phyloP scores from a whole-genome alignment of 305 asterid species.

The Fraxinus floribunda region DNA sequence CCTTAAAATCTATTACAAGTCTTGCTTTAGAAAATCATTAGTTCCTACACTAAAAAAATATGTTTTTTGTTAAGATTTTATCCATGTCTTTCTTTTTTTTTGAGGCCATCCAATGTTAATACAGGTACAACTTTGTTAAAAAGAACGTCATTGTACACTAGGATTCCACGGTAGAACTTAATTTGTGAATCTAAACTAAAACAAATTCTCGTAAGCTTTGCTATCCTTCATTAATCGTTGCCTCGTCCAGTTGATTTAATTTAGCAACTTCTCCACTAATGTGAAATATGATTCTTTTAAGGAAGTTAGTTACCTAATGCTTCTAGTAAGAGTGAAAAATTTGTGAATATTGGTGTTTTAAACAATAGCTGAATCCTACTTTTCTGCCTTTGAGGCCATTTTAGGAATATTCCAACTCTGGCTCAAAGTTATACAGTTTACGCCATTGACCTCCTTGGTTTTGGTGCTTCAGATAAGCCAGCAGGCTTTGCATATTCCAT shows the following conservation, averaged over 20 bases:
- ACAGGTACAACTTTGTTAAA: not conserved
- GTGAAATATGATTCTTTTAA: not conserved
- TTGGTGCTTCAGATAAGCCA: conserved; percentile 97
- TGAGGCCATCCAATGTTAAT: not conserved
- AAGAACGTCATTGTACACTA: not conserved
- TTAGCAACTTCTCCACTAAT: not conserved
- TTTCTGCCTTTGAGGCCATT: conserved; percentile 17
- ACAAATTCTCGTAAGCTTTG: not conserved
- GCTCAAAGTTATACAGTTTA: conserved; percentile 64
- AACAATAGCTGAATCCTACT: conserved; percentile 10
- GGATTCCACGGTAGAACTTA: not conserved
- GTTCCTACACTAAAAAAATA: not conserved
- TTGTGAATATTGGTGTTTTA: not conserved
- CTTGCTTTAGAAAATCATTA: not conserved
- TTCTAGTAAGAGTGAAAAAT: not conserved
- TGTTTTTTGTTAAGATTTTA: not conserved
- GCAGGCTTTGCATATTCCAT: conserved; percentile 66
- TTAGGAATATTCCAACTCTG: conserved; percentile 67
- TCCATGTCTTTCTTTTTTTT: not conserved
- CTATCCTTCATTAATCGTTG: not conserved
- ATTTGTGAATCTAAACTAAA: not conserved
- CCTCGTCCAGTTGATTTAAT: not conserved
- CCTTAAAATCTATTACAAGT: not conserved
- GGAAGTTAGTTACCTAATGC: not conserved
- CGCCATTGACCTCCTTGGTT: conserved; percentile 89